Conservation (phyloP, 1,284 basidiomycete genomes). For the Cystobasidiaceae sp. region DNA sequence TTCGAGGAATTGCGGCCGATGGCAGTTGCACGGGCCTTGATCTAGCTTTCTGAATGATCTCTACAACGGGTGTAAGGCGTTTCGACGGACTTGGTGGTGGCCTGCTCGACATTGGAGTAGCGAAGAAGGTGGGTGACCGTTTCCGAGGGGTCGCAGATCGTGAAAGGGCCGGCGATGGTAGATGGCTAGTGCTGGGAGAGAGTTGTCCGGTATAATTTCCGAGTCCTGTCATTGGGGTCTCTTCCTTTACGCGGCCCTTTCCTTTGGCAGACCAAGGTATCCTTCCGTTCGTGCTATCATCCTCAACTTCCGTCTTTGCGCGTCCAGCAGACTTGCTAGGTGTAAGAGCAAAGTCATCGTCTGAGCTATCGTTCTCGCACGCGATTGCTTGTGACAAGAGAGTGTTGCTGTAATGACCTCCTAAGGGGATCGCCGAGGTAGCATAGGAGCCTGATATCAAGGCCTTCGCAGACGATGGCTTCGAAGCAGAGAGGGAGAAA, state of each 20-base stretch:
- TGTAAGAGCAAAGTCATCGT: constrained; percentile 23
- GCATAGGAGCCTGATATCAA: not conserved
- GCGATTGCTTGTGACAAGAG: constrained; percentile 12
- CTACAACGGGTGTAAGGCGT: not conserved
- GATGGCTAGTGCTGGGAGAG: not conserved
- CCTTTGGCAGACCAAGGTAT: not conserved
- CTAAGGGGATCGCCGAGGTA: constrained; percentile 12
- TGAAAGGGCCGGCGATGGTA: constrained; percentile 4
- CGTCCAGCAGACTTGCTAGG: not conserved
- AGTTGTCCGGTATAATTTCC: not conserved
- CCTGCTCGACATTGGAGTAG: not conserved
- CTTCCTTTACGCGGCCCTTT: not conserved
- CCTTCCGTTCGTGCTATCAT: no score
- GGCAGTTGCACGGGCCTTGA: not conserved
- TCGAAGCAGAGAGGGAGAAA: constrained; percentile 1
- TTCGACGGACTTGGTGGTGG: not conserved
- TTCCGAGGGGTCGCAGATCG: not conserved
- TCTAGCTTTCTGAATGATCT: not conserved
- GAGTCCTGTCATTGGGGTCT: not conserved
- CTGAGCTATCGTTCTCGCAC: constrained; percentile 18
- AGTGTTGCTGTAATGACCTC: constrained; percentile 9
- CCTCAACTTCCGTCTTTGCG: not conserved
- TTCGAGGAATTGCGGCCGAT: not conserved
- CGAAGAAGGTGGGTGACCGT: constrained; percentile 6
- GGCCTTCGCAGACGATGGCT: constrained; percentile 3